Evolutionary conservation across 2,329 filamentous ascomycete genomes (phyloP).

Genomic region (Diplodia corticola): DNA sequence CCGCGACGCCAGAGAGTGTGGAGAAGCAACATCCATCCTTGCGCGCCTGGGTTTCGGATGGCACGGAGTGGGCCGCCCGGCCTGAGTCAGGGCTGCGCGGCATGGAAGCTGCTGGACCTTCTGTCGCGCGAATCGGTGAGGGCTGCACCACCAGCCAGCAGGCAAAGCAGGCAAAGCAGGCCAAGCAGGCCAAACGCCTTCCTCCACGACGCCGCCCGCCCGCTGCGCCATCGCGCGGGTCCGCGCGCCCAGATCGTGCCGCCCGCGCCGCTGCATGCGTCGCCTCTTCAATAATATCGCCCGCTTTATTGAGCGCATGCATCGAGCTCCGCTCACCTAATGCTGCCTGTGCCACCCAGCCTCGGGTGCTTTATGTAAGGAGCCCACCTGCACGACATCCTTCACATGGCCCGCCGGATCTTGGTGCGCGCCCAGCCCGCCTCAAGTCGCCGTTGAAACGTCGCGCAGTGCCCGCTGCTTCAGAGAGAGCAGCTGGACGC

Average conservation of each 20-base stretch:
- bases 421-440: neutral
- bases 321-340: slow-evolving; percentile 5
- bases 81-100: slow-evolving; percentile 11
- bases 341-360: slow-evolving; percentile 8
- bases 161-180: too few relatives aligned
- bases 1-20: slow-evolving; percentile 17
- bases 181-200: slow-evolving; percentile 7
- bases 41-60: slow-evolving; percentile 18
- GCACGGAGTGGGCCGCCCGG: slow-evolving; percentile 14
- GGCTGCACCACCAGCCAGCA: neutral
- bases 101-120: slow-evolving; percentile 19
- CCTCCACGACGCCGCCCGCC: neutral
- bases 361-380: slow-evolving; percentile 9
- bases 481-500: slow-evolving; percentile 7
- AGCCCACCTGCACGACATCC: slow-evolving; percentile 19
- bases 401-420: slow-evolving; percentile 12
- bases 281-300: neutral
- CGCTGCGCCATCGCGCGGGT: neutral
- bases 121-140: neutral
- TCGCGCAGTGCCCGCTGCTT: neutral
- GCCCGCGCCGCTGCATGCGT: slow-evolving; percentile 12
- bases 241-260: slow-evolving; percentile 8
- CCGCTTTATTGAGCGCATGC: slow-evolving; percentile 20
- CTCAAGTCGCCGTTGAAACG: slow-evolving; percentile 1
- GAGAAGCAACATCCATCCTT: slow-evolving; percentile 19